phyloP scores from a whole-genome alignment of 148 eudicot genomes.

The Cornus florida region DNA sequence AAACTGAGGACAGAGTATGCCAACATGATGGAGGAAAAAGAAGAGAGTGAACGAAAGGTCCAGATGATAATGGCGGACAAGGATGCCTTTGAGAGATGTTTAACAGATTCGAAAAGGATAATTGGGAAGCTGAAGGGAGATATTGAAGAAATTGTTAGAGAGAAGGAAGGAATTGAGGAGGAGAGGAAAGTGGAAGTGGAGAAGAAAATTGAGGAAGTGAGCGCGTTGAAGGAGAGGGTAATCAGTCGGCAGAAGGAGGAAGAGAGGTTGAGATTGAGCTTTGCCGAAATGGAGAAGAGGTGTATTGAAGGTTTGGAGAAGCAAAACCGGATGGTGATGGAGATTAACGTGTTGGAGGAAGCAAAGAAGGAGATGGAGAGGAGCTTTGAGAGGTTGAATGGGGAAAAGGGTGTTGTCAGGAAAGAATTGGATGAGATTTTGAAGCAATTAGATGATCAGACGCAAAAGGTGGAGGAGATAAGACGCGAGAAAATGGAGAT shows the following conservation, averaged over 20 bases:
- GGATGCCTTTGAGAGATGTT: constrained; percentile 21
- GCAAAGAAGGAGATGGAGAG: constrained; percentile 40
- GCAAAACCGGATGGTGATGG: constrained; percentile 25
- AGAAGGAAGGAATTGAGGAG: constrained; percentile 32
- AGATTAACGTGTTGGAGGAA: constrained; percentile 27
- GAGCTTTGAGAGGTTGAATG: constrained; percentile 30
- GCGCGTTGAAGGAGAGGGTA: constrained; percentile 30
- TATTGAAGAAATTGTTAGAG: constrained; percentile 25
- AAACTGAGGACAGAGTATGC: constrained; percentile 22
- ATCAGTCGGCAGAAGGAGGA: constrained; percentile 34
- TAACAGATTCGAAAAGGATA: constrained; percentile 21
- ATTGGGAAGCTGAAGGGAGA: constrained; percentile 35
- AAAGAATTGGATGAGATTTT: constrained; percentile 23
- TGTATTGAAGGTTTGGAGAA: constrained; percentile 29
- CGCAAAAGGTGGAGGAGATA: constrained; percentile 28
- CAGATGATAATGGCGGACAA: constrained; percentile 28
- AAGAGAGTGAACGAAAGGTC: constrained; percentile 34
- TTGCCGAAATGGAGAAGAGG: constrained; percentile 51
- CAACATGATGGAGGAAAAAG: constrained; percentile 23
- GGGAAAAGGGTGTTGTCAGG: constrained; percentile 32
- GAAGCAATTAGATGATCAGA: constrained; percentile 35
- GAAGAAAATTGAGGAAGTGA: constrained; percentile 27
- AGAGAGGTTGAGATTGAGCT: constrained; percentile 16
- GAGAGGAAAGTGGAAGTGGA: constrained; percentile 23
- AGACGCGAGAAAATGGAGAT: constrained; percentile 37